Evolutionary conservation across 163 green algal species (phyloP), one percentile per base, ranked within the genome.

Genomic region (Picocystis sp.): DNA sequence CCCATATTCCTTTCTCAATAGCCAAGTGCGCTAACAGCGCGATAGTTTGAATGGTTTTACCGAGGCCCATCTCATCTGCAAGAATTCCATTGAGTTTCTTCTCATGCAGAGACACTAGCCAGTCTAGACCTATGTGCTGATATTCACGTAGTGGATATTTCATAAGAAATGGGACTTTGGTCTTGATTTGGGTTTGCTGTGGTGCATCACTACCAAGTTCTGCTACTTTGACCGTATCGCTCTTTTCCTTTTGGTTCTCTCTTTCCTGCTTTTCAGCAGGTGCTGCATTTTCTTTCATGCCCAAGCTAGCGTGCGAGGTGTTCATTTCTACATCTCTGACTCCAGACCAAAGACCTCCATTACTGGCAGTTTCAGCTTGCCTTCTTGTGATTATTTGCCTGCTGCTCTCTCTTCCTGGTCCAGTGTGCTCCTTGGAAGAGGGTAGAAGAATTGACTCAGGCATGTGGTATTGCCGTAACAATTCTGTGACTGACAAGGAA

Each of bases 21-120:
- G 88, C 89, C 35, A 96, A 76, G 58, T 87, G 67, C 0, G 84
- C 85, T 50, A 98, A 78, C 58, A 97, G 68, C 2, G 77, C 62
- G 53, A 98, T 95, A 6, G 89, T 92, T 77, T 93, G 83, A 38
- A 95, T 94, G 3, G 85, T 94, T 64, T 94, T 94, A 55, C 84
- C 79, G 43, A 81, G 53, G 12, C 70, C 70, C 70, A 79, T 79
- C 47, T 79, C 70, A 51, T 79, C 70, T 11, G 76, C 71, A 33
- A 81, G 53, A 14, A 78, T 78, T 29, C 78, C 87, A 63, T 97
- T 97, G 41, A 97, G 69, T 17, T 61, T 65, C 49, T 84, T 85
- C 33, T 82, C 66, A 61, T 92, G 86, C n/a, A 95, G 73, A 44
- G 79, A 88, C n/a, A 90, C 81, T 55, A 97, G 72, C 88, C 88